phyloP scores from a whole-genome alignment of 441 rosid genomes.

The Erodium texanum region DNA sequence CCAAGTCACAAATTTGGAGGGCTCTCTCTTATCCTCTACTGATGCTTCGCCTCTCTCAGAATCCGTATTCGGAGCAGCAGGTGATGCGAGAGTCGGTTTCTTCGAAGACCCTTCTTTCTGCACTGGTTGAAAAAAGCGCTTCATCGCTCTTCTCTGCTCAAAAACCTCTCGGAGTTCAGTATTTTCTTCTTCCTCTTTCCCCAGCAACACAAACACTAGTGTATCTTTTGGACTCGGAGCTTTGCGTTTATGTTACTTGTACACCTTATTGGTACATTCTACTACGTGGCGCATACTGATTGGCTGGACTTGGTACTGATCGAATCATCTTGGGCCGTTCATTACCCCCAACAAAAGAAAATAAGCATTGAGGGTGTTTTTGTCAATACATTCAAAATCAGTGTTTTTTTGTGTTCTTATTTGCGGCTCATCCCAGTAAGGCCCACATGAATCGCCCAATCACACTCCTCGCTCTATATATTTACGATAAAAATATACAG shows the following conservation, averaged over 20 bases:
- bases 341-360: no score
- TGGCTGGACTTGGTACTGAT: not conserved
- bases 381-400: no score
- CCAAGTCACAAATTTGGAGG: conserved; percentile 80
- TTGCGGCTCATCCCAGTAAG: no score
- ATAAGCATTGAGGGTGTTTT: no score
- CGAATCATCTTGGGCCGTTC: no score
- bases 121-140: conserved; percentile 85
- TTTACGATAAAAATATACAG: no score
- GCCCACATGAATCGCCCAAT: no score
- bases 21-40: conserved; percentile 34
- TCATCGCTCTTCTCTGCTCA: conserved; percentile 33
- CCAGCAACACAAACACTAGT: not conserved
- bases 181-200: conserved; percentile 6
- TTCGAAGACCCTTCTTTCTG: conserved; percentile 70
- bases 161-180: conserved; percentile 7
- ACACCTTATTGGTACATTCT: not conserved
- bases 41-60: conserved; percentile 19
- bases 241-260: not conserved
- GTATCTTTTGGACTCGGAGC: not conserved
- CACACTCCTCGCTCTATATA: no score
- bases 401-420: no score
- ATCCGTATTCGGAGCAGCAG: conserved; percentile 21
- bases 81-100: conserved; percentile 43
- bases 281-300: not conserved